Percentiles rank a stretch among this genome's conserved stretches.
Evolutionary conservation across 495 filamentous ascomycete species (phyloP).

Genomic region (Penicillium samsonianum): DNA sequence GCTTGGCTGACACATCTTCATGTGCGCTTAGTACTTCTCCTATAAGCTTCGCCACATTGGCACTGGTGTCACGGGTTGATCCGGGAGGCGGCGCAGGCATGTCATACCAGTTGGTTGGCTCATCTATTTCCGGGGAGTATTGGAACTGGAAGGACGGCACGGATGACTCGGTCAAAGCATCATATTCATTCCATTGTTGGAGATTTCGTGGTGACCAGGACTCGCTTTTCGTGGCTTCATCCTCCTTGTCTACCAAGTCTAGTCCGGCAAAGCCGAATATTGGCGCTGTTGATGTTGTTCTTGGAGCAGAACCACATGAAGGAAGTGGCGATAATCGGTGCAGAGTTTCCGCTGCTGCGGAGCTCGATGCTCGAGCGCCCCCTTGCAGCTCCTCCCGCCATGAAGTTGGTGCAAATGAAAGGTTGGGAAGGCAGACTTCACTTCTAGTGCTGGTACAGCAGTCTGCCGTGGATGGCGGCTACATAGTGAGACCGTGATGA

Average conservation of each 20-base stretch:
- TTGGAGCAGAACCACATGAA: neutral
- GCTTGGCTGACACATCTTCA: conserved; percentile 18
- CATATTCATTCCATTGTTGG: neutral
- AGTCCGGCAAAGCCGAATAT: neutral
- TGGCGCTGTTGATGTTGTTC: conserved; percentile 1
- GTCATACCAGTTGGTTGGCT: neutral
- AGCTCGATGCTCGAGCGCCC: neutral
- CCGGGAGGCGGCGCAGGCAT: neutral
- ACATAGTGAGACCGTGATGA: neutral
- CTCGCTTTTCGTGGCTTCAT: neutral
- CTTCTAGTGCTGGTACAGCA: conserved; percentile 6
- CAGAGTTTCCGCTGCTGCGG: conserved; percentile 5
- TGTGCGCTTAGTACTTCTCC: conserved; percentile 7
- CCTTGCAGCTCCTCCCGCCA: neutral
- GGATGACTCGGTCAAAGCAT: neutral
- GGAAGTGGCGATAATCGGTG: conserved; percentile 1
- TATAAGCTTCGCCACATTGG: conserved; percentile 8
- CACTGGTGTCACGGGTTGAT: neutral
- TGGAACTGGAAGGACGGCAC: neutral
- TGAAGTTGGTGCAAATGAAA: neutral
- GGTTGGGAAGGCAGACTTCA: conserved; percentile 8
- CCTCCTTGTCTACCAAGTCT: neutral
- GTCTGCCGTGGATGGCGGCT: conserved; percentile 8
- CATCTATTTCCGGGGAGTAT: neutral
- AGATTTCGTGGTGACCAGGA: neutral